A percentile compares a stretch with the other conserved stretches of the same genome.
These are phyloP conservation scores for Arthroderma uncinatum DNA, from an alignment of 2,329 filamentous ascomycete genomes.

Conservation along the genomic window DNA sequence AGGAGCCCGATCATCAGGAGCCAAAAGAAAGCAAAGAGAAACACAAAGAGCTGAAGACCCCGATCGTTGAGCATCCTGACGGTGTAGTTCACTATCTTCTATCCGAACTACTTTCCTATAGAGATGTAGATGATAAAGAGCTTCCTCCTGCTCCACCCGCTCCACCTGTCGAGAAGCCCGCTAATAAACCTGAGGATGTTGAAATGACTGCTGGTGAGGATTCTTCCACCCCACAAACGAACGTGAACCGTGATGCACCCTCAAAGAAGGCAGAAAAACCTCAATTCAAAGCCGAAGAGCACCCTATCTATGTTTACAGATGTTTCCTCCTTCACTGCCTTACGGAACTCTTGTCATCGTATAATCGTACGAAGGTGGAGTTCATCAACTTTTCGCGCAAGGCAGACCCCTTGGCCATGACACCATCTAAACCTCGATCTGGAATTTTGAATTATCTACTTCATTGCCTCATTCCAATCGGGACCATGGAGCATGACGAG, in stretches of 20 bases:
- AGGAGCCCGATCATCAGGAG: constrained; percentile 19
- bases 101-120: constrained; percentile 81
- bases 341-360: constrained; percentile 69
- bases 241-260: background rate
- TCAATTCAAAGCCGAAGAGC: constrained; percentile 79
- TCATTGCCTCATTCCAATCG: constrained; percentile 60
- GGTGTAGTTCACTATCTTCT: constrained; percentile 92
- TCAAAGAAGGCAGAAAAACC: constrained; percentile 57
- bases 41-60: constrained; percentile 60
- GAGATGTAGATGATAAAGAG: constrained; percentile 82
- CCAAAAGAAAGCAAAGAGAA: constrained; percentile 40
- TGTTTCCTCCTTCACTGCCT: constrained; percentile 91
- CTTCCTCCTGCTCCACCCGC: constrained; percentile 28
- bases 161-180: constrained; percentile 6
- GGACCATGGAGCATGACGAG: constrained; percentile 58
- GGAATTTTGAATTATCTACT: constrained; percentile 90
- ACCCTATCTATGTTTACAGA: constrained; percentile 91
- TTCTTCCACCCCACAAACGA: constrained; percentile 21
- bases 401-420: constrained; percentile 67
- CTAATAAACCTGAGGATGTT: constrained; percentile 35
- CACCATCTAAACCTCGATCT: constrained; percentile 86
- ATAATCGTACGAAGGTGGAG: constrained; percentile 90
- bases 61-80: constrained; percentile 81
- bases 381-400: constrained; percentile 99
- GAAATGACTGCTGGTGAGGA: constrained; percentile 39